Evolutionary conservation across 176 grass and related monocot genomes (phyloP), one percentile per base, ranked within the genome.

Genomic region (Carex pumila): DNA sequence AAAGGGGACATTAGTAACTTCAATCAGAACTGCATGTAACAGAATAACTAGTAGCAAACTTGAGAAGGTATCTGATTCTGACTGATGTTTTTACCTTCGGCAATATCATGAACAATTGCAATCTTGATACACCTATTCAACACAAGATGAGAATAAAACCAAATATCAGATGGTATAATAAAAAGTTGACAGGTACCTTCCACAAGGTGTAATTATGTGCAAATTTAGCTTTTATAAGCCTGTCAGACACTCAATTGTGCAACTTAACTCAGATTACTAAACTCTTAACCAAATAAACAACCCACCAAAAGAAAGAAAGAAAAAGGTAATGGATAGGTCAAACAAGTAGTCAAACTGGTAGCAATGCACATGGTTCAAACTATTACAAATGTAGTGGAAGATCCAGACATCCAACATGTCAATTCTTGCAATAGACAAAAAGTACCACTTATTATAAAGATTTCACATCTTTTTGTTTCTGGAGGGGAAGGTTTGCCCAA

Each of bases 51-150:
- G 10, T 29, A 67, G 22, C 11, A 65, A 66, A 66, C 3, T 41
- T 30, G 19, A 65, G 59, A 50, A 52, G 47, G 30, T 60, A 41
- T 36, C 15, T 29, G 55, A 79, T 31, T 21, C 1, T 45, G 19
- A 85, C 9, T 66, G 14, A 17, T 62, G 21, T 43, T 66, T 41
- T 29, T 83, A 98, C 96, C 96, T 95, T 98, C 96, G 25, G 96
- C 96, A 88, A 98, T 94, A 83, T 98, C 96, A 86, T 98, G 96
- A 79, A 98, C 96, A 10, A 98, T 91, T 73, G 96, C 96, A 87
- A 98, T 95, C 89, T 98, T 98, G 53, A 98, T 90, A 78, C 96
- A 98, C 88, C 96, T 98, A 87, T 79, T 72, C 14, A 21, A 80
- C 34, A 54, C 0, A 65, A 74, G 62, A 83, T 54, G 78, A 69